A percentile compares a stretch with the other conserved stretches of the same genome.
These are phyloP conservation scores for Xylaria intraflava DNA, from an alignment of 495 filamentous ascomycete species.

Conservation along the genomic window DNA sequence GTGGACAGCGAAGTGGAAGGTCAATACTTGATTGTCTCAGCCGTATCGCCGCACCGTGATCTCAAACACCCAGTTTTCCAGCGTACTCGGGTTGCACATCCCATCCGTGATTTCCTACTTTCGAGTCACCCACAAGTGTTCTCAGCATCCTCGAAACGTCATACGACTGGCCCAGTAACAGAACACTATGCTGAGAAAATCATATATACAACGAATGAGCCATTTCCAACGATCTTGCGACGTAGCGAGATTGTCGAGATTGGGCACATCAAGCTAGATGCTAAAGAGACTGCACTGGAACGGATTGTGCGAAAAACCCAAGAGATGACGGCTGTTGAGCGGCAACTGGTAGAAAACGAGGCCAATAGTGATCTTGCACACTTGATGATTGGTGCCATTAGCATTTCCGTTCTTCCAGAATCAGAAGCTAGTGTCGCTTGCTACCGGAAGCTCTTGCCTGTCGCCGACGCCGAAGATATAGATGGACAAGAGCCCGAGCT, in stretches of 20 bases:
- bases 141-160: constrained; percentile 61
- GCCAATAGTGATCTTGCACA: constrained; percentile 50
- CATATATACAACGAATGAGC: constrained; percentile 73
- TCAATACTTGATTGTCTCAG: constrained; percentile 80
- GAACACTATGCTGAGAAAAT: constrained; percentile 80
- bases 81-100: constrained; percentile 70
- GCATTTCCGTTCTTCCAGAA: constrained; percentile 60
- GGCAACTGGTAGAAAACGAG: constrained; percentile 67
- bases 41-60: constrained; percentile 76
- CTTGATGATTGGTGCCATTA: constrained; percentile 64
- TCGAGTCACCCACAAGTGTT: constrained; percentile 66
- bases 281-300: constrained; percentile 83
- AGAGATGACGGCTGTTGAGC: constrained; percentile 71
- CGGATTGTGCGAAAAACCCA: constrained; percentile 85
- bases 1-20: constrained; percentile 73
- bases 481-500: constrained; percentile 43
- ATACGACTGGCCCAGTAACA: constrained; percentile 55
- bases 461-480: constrained; percentile 25
- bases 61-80: constrained; percentile 82
- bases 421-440: constrained; percentile 64
- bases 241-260: constrained; percentile 74
- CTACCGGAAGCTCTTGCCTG: constrained; percentile 64
- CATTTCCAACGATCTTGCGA: constrained; percentile 87
- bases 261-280: constrained; percentile 56
- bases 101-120: constrained; percentile 78